These are phyloP conservation scores for Pisolithus microcarpus DNA, from an alignment of 768 basidiomycete species.

Conservation along the genomic window DNA sequence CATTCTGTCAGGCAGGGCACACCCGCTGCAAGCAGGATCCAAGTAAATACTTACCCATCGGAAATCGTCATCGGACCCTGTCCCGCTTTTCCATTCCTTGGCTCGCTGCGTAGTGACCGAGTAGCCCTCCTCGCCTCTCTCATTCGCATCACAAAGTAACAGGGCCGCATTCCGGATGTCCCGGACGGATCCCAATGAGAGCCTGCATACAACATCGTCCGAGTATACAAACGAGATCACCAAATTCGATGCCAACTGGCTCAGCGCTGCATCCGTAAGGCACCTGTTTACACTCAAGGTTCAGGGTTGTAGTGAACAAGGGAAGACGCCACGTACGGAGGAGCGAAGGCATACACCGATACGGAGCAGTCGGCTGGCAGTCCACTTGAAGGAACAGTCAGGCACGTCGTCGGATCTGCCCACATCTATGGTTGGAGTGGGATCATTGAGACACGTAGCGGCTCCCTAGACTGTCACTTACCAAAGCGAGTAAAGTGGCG, in stretches of 20 bases:
- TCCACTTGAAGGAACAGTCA: conserved; percentile 60
- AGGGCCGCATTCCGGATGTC: conserved; percentile 68
- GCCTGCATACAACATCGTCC: conserved; percentile 71
- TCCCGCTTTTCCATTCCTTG: conserved; percentile 56
- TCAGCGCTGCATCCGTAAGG: conserved; percentile 53
- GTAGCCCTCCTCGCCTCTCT: conserved; percentile 34
- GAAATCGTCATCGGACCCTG: conserved; percentile 43
- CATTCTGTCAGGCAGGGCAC: not conserved
- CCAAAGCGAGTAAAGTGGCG: conserved; percentile 66
- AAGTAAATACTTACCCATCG: conserved; percentile 40
- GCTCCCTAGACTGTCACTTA: conserved; percentile 25
- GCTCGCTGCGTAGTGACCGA: conserved; percentile 39
- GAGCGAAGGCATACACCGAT: conserved; percentile 72
- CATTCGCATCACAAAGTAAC: conserved; percentile 74
- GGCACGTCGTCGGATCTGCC: conserved; percentile 75
- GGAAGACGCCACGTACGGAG: conserved; percentile 49
- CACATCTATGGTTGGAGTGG: conserved; percentile 51
- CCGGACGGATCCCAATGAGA: conserved; percentile 70
- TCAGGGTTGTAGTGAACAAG: not conserved
- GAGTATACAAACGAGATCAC: conserved; percentile 78
- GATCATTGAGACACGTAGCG: not conserved
- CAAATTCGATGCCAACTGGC: conserved; percentile 51
- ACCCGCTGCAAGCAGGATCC: not conserved
- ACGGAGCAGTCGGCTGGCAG: conserved; percentile 61
- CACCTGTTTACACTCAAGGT: conserved; percentile 35